Conservation (phyloP, 2,329 filamentous ascomycete genomes). For the Aspergillus versicolor region DNA sequence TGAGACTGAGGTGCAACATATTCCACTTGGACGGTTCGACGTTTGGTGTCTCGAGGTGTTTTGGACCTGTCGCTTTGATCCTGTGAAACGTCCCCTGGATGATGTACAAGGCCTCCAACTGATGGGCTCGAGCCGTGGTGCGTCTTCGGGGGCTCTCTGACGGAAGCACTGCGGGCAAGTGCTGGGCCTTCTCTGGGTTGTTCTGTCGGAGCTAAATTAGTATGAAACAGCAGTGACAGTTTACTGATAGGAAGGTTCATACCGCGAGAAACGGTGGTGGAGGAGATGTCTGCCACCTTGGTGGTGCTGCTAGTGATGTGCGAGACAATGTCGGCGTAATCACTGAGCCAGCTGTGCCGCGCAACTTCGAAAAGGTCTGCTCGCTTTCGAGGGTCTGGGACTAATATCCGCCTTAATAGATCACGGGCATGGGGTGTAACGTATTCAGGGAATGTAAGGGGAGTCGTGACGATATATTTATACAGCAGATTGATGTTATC, state of each 20-base stretch:
- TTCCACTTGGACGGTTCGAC: conserved; percentile 93
- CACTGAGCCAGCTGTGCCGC: conserved; percentile 95
- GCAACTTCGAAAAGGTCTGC: conserved; percentile 97
- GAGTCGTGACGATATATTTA: conserved; percentile 98
- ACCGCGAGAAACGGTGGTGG: conserved; percentile 67
- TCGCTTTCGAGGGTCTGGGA: conserved; percentile 90
- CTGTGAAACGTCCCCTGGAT: conserved; percentile 71
- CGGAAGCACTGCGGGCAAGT: conserved; percentile 84
- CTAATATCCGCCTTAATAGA: conserved; percentile 85
- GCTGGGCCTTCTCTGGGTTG: conserved; percentile 56
- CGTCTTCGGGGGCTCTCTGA: conserved; percentile 78
- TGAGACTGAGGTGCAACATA: conserved; percentile 90
- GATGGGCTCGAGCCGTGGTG: conserved; percentile 49
- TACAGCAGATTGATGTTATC: conserved; percentile 99
- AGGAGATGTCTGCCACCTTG: conserved; percentile 78
- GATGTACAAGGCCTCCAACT: conserved; percentile 64
- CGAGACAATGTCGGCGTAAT: conserved; percentile 93
- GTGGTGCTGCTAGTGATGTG: conserved; percentile 97
- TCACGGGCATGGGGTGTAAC: conserved; percentile 96
- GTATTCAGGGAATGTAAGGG: conserved; percentile 96
- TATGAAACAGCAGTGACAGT: background rate
- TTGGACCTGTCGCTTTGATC: conserved; percentile 67
- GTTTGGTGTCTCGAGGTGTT: conserved; percentile 75
- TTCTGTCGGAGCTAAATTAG: conserved; percentile 37
- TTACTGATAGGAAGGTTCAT: conserved; percentile 25